phyloP scores from a whole-genome alignment of 2,329 filamentous ascomycete genomes.

The Monosporascus sp. region DNA sequence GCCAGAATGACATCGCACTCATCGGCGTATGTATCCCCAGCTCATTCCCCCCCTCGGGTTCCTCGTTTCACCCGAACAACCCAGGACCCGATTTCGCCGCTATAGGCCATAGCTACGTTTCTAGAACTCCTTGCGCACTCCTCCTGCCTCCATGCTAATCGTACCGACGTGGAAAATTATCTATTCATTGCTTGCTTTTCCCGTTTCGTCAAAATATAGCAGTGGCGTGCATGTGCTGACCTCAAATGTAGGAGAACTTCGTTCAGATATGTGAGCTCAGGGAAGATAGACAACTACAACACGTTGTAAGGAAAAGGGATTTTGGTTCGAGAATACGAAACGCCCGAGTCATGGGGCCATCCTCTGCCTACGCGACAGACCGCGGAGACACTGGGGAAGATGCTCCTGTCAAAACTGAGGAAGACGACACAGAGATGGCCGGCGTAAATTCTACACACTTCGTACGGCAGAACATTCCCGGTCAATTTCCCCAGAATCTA shows the following conservation, averaged over 20 bases:
- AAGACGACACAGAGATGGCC: conserved; percentile 33
- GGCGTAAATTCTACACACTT: conserved; percentile 18
- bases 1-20: conserved; percentile 78
- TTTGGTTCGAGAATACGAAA: conserved; percentile 76
- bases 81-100: no score
- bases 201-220: background rate
- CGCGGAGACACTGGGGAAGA: conserved; percentile 18
- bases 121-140: no score
- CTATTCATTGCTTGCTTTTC: background rate
- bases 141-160: no score
- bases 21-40: conserved; percentile 58
- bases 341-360: conserved; percentile 66
- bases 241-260: conserved; percentile 57
- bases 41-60: background rate
- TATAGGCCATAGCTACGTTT: no score
- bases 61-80: background rate
- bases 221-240: conserved; percentile 1
- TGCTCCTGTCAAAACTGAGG: conserved; percentile 32
- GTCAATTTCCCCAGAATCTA: conserved; percentile 66
- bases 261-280: conserved; percentile 76
- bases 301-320: conserved; percentile 72
- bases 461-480: conserved; percentile 7
- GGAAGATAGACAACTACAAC: conserved; percentile 63
- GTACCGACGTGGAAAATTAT: background rate
- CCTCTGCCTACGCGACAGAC: conserved; percentile 33